Evolutionary conservation across 2,329 filamentous ascomycete species (phyloP), one percentile per base, ranked within the genome.

Genomic region (Fusarium zealandicum): DNA sequence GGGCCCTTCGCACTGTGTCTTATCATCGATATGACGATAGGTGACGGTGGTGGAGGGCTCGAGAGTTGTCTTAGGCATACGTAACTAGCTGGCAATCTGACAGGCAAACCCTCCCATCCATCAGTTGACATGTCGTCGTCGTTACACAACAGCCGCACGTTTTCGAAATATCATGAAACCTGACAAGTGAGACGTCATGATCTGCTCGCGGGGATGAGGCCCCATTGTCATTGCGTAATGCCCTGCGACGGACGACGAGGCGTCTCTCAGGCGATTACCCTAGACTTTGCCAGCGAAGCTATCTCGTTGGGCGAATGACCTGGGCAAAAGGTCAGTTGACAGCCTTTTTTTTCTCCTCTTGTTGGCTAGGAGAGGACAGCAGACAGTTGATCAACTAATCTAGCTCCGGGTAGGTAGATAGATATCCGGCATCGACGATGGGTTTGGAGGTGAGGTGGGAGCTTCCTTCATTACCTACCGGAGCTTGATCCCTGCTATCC

Each of bases 221-320:
- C 46, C n/a, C n/a, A n/a, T n/a, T n/a, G n/a, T n/a, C 40, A 38
- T 54, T 61, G 58, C 58, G 57, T 61, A 58, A 61, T 61, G 31
- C 6, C 36, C 38, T 45, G 48, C 32, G 12, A 18, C 14, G 57
- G 12, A 18, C 14, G 57, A 54, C 40, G 54, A 45, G 16, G 22
- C 36, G 5, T 38, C 56, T 61, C 20, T 35, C 35, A 44, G 49
- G 51, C 27, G 44, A 50, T 39, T 61, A 61, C 57, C 57, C 53
- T 61, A 44, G 58, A 61, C 8, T 16, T 18, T 35, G 36, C 22
- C 17, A 36, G 28, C 32, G 18, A 44, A n/a, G n/a, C 30, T 48
- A 27, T 42, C 56, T 60, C 45, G 43, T 16, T 36, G 40, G n/a
- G 41, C 58, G 58, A 62, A 61, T 58, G 28, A 61, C 11, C 31